Evolutionary conservation across 192 early-diverging fungal genomes (phyloP).

Genomic region (Thamnidium elegans): DNA sequence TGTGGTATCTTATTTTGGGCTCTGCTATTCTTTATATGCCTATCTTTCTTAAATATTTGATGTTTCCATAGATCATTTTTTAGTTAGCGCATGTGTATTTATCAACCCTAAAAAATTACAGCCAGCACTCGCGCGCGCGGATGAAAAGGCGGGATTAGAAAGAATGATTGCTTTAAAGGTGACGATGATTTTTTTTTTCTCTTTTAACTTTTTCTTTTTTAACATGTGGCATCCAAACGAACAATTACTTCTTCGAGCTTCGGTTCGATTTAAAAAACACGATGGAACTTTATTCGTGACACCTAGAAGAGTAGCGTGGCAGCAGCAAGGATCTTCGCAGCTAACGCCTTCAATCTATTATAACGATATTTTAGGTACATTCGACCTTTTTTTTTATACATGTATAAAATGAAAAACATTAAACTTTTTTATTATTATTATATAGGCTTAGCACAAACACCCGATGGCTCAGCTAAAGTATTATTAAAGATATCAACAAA

Average conservation of each 20-base stretch:
- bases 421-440: background rate
- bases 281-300: slow-evolving; percentile 38
- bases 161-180: too few relatives aligned
- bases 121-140: too few relatives aligned
- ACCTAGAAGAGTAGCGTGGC: slow-evolving; percentile 33
- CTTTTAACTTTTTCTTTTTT: slow-evolving; percentile 67
- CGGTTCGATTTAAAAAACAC: slow-evolving; percentile 32
- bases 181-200: slow-evolving; percentile 90
- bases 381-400: background rate
- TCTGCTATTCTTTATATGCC: too few relatives aligned
- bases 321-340: slow-evolving; percentile 28
- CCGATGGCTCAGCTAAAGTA: slow-evolving; percentile 21
- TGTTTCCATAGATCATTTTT: too few relatives aligned
- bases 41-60: too few relatives aligned
- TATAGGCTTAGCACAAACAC: slow-evolving; percentile 26
- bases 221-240: slow-evolving; percentile 38
- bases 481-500: slow-evolving; percentile 29
- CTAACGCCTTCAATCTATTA: slow-evolving; percentile 31
- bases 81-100: too few relatives aligned
- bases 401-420: background rate
- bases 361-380: slow-evolving; percentile 28
- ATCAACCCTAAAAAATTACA: too few relatives aligned
- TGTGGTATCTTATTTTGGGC: too few relatives aligned
- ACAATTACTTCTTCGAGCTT: slow-evolving; percentile 30
- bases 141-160: too few relatives aligned